A percentile compares a stretch with the other conserved stretches of the same genome.
These are phyloP conservation scores for Leptodontidium sp. DNA, from an alignment of 2,329 filamentous ascomycete genomes.

Conservation along the genomic window DNA sequence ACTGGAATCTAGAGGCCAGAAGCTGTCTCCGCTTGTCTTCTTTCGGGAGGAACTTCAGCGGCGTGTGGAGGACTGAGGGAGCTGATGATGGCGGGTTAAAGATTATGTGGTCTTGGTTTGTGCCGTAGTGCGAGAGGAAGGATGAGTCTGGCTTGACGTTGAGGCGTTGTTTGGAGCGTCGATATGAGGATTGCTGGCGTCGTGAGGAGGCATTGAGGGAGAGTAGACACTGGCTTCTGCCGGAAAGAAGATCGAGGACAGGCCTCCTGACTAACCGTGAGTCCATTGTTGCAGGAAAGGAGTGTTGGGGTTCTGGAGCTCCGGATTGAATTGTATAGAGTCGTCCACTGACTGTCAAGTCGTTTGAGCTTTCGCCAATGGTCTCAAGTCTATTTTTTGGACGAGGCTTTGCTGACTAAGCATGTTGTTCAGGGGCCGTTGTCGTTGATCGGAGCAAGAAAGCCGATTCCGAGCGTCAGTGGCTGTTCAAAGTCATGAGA, in stretches of 20 bases:
- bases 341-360: slow-evolving; percentile 9
- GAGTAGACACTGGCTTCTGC: slow-evolving; percentile 41
- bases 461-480: slow-evolving; percentile 17
- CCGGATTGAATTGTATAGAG: slow-evolving; percentile 9
- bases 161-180: slow-evolving; percentile 46
- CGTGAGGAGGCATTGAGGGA: slow-evolving; percentile 40
- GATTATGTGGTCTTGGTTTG: slow-evolving; percentile 56
- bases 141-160: slow-evolving; percentile 68
- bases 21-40: slow-evolving; percentile 46
- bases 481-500: slow-evolving; percentile 30
- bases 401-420: slow-evolving; percentile 13
- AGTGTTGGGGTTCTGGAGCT: not conserved
- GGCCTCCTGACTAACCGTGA: slow-evolving; percentile 44
- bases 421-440: slow-evolving; percentile 13
- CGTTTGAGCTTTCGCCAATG: slow-evolving; percentile 11
- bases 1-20: slow-evolving; percentile 35
- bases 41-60: slow-evolving; percentile 70
- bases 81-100: slow-evolving; percentile 65
- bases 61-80: slow-evolving; percentile 69
- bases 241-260: slow-evolving; percentile 39
- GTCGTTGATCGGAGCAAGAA: not conserved
- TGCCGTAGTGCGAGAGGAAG: slow-evolving; percentile 55
- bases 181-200: slow-evolving; percentile 47
- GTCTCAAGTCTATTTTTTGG: slow-evolving; percentile 20
- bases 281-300: slow-evolving; percentile 41